A percentile compares a stretch with the other conserved stretches of the same genome.
Evolutionary conservation across 2,329 filamentous ascomycete species (phyloP).

Genomic region (Apiospora hydei): DNA sequence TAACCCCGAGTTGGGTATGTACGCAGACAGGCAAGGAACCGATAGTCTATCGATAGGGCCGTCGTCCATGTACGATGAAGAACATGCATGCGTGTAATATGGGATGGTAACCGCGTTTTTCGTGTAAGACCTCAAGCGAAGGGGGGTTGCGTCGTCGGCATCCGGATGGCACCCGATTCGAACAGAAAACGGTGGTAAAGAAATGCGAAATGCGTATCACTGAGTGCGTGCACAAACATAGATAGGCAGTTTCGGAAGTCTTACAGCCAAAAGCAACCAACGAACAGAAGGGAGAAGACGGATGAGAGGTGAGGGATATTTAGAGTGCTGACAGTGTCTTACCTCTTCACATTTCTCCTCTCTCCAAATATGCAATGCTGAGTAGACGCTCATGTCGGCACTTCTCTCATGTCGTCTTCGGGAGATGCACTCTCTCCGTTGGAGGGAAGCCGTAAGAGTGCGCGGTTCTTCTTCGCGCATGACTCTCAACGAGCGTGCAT

Average conservation of each 20-base stretch:
- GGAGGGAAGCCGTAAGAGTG: not conserved
- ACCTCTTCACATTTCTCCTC: not conserved
- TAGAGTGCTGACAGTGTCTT: slow-evolving; percentile 20
- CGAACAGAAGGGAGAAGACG: not conserved
- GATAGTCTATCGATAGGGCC: slow-evolving; percentile 14
- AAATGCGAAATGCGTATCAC: not conserved
- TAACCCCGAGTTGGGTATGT: not conserved
- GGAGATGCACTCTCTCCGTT: not conserved
- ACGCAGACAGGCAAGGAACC: not conserved
- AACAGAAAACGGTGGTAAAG: not conserved
- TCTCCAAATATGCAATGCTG: slow-evolving; percentile 17
- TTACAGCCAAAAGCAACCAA: not conserved
- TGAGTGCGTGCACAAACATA: not conserved
- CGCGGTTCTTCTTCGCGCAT: not conserved
- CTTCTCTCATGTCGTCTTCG: slow-evolving; percentile 5
- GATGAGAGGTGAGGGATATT: not conserved
- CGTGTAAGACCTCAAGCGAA: not conserved
- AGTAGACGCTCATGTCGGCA: not conserved
- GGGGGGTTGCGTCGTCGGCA: not conserved
- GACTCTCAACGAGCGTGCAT: not conserved
- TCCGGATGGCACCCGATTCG: slow-evolving; percentile 4
- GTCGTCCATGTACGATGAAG: not conserved
- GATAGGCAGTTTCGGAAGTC: slow-evolving; percentile 11
- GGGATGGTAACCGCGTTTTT: not conserved
- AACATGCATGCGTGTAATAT: slow-evolving; percentile 6